Percentiles rank a stretch among this genome's conserved stretches.
These are phyloP conservation scores for Curvularia sp. DNA, from an alignment of 2,329 filamentous ascomycete genomes.

Conservation along the genomic window DNA sequence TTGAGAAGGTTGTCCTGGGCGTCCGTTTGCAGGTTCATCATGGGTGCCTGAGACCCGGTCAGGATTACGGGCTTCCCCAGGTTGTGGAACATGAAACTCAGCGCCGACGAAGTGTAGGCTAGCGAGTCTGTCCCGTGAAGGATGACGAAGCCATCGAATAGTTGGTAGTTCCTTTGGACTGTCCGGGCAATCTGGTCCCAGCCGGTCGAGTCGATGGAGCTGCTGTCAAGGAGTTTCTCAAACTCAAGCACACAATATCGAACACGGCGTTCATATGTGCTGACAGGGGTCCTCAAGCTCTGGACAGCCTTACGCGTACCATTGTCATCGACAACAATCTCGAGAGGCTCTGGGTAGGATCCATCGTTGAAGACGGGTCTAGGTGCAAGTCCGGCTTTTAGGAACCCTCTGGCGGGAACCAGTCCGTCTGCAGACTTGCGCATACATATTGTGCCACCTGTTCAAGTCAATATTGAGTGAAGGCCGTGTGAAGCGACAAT, in stretches of 20 bases:
- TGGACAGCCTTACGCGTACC: conserved; percentile 63
- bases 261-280: conserved; percentile 79
- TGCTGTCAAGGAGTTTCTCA: conserved; percentile 83
- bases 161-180: conserved; percentile 83
- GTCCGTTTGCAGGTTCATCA: conserved; percentile 89
- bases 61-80: conserved; percentile 90
- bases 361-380: conserved; percentile 86
- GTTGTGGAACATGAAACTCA: conserved; percentile 93
- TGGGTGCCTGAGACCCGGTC: conserved; percentile 75
- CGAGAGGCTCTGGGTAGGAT: conserved; percentile 63
- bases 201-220: conserved; percentile 83
- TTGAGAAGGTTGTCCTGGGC: conserved; percentile 89
- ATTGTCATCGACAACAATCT: conserved; percentile 61
- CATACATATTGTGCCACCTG: conserved; percentile 86
- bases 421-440: conserved; percentile 79
- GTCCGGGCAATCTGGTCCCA: conserved; percentile 84
- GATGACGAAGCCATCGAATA: conserved; percentile 90
- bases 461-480: conserved; percentile 9
- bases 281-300: conserved; percentile 79
- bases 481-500: neutral
- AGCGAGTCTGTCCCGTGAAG: conserved; percentile 91
- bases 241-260: conserved; percentile 88
- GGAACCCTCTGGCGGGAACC: conserved; percentile 75
- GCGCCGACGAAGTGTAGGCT: conserved; percentile 83
- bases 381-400: conserved; percentile 81